Base-by-base conservation (phyloP, 2,329 filamentous ascomycete genomes). In the Incumbomyces lentus region DNA sequence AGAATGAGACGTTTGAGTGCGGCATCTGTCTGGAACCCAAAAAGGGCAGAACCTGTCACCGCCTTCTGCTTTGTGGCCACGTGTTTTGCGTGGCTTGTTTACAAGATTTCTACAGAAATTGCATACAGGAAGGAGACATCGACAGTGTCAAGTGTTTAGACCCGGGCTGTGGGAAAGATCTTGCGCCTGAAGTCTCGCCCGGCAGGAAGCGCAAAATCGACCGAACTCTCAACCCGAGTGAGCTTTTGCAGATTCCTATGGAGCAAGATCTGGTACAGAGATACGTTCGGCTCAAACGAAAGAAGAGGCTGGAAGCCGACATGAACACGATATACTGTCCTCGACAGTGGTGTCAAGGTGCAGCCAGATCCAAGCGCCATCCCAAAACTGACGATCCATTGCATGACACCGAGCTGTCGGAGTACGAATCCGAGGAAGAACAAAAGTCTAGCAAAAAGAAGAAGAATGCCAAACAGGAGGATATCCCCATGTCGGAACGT, bases 281-380 rank as follows among this genome's bases (percentile, higher is more conserved):
- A 46, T 98, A 93, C 62, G 85, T 94, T 3, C 81, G 80, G 32
- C 74, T 96, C 50, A 95, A 92, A 67, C 86, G 94, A 59, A 96
- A 96, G 68, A 86, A 84, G 54, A 84, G 87, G 62, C 77, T 96
- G 2, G 92, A 96, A 64, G 82, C 86, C 0, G 89, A 96, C 65
- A 93, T 89, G 59, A 83, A 81, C 49, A 95, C 89, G 0, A 76
- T 95, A 30, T 96, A 94, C 63, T 98, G 92, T 59, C 92, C 92
- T 0, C 79, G 92, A 7, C 74, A 81, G 47, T 95, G 89, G 86
- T 98, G 92, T 62, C 86, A 92, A 63, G 89, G 87, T 5, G 86
- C 89, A 2, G 89, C 89, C 19, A 78, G 79, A 38, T 86, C 83
- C 17, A 84, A 82, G 60, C 79, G 76, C 57, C 80, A 85, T 64